phyloP scores from a whole-genome alignment of 176 grass and related monocot genomes.

The Canna indica region DNA sequence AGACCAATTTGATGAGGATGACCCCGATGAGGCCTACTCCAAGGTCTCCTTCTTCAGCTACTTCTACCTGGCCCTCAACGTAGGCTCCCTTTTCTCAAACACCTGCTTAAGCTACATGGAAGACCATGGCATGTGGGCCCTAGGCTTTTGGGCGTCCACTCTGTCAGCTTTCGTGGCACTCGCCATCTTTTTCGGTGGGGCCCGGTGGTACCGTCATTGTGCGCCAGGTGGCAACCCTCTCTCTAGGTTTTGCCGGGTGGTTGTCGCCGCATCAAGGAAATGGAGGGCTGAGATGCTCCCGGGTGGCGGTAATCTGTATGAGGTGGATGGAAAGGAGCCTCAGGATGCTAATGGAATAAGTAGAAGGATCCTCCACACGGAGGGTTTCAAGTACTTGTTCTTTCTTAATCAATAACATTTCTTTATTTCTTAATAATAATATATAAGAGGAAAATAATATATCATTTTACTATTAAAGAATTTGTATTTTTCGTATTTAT shows the following conservation, averaged over 20 bases:
- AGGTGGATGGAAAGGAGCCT: not conserved
- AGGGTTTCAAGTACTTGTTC: constrained; percentile 8
- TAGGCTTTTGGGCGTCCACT: constrained; percentile 12
- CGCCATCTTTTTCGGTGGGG: not conserved
- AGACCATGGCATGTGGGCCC: constrained; percentile 14
- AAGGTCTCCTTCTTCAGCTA: constrained; percentile 19
- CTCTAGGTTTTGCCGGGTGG: constrained; percentile 7
- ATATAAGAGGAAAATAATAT: too few species aligned
- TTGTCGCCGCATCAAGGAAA: constrained; percentile 8
- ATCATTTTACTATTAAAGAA: not conserved
- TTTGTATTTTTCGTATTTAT: not conserved
- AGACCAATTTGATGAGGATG: constrained; percentile 19
- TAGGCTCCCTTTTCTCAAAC: constrained; percentile 17
- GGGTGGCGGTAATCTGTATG: not conserved
- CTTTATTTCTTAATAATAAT: too few species aligned
- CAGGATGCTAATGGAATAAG: not conserved
- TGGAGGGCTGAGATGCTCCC: constrained; percentile 1
- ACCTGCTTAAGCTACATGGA: constrained; percentile 9
- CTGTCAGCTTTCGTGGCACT: not conserved
- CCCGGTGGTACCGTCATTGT: constrained; percentile 7
- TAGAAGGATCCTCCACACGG: constrained; percentile 4
- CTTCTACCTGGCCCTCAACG: constrained; percentile 20
- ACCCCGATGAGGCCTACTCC: not conserved
- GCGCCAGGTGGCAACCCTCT: constrained; percentile 6
- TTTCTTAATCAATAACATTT: too few species aligned